These are phyloP conservation scores for Mortierella sp. DNA, from an alignment of 371 early-diverging fungal species.

Conservation along the genomic window DNA sequence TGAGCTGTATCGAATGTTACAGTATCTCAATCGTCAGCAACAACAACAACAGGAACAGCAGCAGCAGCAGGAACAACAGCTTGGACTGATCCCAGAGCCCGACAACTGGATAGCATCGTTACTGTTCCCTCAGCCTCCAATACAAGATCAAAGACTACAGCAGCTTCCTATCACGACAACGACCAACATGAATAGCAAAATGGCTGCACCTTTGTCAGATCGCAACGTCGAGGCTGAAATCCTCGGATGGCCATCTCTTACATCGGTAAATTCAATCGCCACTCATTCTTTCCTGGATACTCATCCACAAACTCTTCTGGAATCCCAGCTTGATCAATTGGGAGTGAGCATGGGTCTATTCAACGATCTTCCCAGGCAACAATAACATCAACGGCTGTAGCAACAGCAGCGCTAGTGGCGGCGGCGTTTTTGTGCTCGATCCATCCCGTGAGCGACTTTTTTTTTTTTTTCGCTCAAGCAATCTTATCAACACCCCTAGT, in stretches of 20 bases:
- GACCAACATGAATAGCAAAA: constrained; percentile 16
- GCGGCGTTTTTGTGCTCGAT: too few relatives aligned
- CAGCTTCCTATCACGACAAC: constrained; percentile 19
- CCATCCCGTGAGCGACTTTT: not conserved
- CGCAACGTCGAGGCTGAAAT: not conserved
- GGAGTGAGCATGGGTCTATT: too few relatives aligned
- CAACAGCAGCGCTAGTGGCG: not conserved
- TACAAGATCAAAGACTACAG: too few relatives aligned
- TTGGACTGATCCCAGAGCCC: not conserved
- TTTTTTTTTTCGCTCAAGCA: too few relatives aligned
- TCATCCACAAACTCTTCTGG: too few relatives aligned
- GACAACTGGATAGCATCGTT: too few relatives aligned
- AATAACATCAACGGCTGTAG: not conserved
- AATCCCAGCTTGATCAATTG: too few relatives aligned
- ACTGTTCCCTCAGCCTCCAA: too few relatives aligned
- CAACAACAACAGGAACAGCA: constrained; percentile 21
- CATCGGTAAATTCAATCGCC: too few relatives aligned
- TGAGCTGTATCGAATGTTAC: not conserved
- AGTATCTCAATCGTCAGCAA: constrained; percentile 1
- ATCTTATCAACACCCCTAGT: too few relatives aligned
- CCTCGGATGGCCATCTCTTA: not conserved
- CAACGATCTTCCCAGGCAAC: not conserved
- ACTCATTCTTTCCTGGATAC: too few relatives aligned
- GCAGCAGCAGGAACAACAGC: constrained; percentile 11
- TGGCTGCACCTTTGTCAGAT: constrained; percentile 3